These are phyloP conservation scores for Cladosporium sp. DNA, from an alignment of 2,329 filamentous ascomycete genomes.

Conservation along the genomic window DNA sequence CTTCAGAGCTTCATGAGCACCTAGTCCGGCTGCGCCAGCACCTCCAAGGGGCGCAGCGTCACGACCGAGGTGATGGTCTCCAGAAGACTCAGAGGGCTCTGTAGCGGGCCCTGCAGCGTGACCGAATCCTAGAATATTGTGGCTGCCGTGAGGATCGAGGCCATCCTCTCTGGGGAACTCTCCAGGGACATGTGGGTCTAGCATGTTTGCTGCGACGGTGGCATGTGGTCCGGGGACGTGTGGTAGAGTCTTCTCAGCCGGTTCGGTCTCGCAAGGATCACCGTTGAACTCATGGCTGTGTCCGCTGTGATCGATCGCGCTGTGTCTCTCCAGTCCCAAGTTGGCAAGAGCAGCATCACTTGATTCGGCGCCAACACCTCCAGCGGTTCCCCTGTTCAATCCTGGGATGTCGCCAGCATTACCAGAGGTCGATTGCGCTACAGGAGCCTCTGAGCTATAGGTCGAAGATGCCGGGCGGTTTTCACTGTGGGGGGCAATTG, in stretches of 20 bases:
- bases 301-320: constrained; percentile 24
- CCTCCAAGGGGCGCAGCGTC: constrained; percentile 35
- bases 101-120: neutral
- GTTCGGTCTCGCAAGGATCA: constrained; percentile 28
- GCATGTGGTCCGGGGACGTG: constrained; percentile 34
- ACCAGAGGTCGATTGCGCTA: constrained; percentile 10
- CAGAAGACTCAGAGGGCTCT: neutral
- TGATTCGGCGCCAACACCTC: neutral
- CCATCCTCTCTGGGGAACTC: constrained; percentile 32
- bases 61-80: constrained; percentile 32
- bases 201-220: constrained; percentile 34
- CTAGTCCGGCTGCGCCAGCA: constrained; percentile 30
- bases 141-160: constrained; percentile 22
- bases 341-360: constrained; percentile 17
- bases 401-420: neutral
- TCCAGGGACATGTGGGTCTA: constrained; percentile 40
- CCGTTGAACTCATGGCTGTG: constrained; percentile 28
- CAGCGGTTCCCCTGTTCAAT: neutral
- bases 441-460: neutral
- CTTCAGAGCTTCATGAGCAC: neutral
- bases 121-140: neutral
- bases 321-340: neutral
- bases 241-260: constrained; percentile 14
- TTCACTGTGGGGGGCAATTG: constrained; percentile 14
- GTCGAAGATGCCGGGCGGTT: constrained; percentile 12